These are phyloP conservation scores for Erysimum cheiranthoides DNA, from an alignment of 345 rosid genomes.

Conservation along the genomic window DNA sequence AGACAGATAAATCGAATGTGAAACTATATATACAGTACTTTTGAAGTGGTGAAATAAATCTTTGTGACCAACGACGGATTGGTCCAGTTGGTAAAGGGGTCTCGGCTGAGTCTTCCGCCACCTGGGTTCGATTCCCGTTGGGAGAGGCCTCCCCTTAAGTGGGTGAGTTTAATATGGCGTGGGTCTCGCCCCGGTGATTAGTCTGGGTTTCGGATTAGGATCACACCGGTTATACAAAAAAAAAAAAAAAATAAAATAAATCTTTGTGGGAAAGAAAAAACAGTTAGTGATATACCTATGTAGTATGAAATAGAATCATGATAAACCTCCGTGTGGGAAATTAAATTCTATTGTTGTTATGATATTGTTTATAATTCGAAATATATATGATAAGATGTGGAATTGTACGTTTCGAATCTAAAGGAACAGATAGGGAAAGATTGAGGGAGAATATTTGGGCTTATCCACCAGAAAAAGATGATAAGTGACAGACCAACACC, in stretches of 20 bases:
- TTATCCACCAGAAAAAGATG: constrained; percentile 38
- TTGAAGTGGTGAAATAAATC: neutral
- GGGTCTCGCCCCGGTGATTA: too few relatives aligned
- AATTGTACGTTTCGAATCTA: constrained; percentile 24
- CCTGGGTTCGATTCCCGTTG: too few relatives aligned
- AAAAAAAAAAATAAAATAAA: too few relatives aligned
- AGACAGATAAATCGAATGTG: too few relatives aligned
- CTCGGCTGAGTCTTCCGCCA: too few relatives aligned
- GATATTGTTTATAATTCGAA: neutral
- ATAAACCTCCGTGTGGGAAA: neutral
- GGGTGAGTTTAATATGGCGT: too few relatives aligned
- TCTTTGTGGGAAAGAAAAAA: neutral
- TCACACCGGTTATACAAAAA: too few relatives aligned
- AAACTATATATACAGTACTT: neutral
- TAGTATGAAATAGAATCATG: neutral
- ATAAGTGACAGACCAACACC: constrained; percentile 41
- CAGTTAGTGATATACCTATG: neutral
- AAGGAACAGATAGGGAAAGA: constrained; percentile 26
- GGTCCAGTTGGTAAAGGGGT: too few relatives aligned
- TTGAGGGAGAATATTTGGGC: constrained; percentile 10
- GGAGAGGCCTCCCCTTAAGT: too few relatives aligned
- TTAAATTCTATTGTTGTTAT: constrained; percentile 14
- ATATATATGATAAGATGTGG: constrained; percentile 13
- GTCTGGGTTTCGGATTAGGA: too few relatives aligned
- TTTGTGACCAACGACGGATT: too few relatives aligned